These are phyloP conservation scores for Dendrobium huoshanense DNA, from an alignment of 106 monocot species.

Conservation along the genomic window DNA sequence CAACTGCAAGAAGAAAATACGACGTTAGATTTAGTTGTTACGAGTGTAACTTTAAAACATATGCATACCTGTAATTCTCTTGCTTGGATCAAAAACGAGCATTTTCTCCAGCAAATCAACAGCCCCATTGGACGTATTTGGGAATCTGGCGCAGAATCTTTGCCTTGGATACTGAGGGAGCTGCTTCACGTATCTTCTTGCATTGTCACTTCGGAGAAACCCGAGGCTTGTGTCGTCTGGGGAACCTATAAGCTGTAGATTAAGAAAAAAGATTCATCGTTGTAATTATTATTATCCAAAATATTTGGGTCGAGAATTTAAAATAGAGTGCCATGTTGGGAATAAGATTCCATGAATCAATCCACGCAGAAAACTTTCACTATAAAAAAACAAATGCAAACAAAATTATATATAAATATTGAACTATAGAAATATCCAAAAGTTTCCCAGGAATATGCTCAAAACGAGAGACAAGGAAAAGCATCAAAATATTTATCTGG, in stretches of 20 bases:
- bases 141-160: slow-evolving; percentile 55
- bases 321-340: not conserved
- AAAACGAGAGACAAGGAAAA: no score
- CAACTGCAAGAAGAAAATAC: slow-evolving; percentile 41
- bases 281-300: not conserved
- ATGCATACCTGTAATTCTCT: slow-evolving; percentile 62
- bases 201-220: slow-evolving; percentile 78
- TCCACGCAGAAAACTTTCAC: not conserved
- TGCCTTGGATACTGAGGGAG: slow-evolving; percentile 71
- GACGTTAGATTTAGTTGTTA: not conserved
- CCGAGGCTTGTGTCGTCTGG: slow-evolving; percentile 87
- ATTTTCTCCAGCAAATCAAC: slow-evolving; percentile 79
- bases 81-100: slow-evolving; percentile 91
- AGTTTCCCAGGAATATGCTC: no score
- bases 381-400: not conserved
- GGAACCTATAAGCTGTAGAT: slow-evolving; percentile 75
- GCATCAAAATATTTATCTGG: no score
- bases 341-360: not conserved
- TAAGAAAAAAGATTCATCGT: not conserved
- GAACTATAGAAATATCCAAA: no score
- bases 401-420: no score
- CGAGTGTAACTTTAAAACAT: not conserved
- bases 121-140: slow-evolving; percentile 51
- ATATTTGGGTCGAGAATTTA: not conserved
- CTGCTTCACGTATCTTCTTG: slow-evolving; percentile 72